Evolutionary conservation across 306 rosid species (phyloP).

Genomic region (Erythrophleum fordii): DNA sequence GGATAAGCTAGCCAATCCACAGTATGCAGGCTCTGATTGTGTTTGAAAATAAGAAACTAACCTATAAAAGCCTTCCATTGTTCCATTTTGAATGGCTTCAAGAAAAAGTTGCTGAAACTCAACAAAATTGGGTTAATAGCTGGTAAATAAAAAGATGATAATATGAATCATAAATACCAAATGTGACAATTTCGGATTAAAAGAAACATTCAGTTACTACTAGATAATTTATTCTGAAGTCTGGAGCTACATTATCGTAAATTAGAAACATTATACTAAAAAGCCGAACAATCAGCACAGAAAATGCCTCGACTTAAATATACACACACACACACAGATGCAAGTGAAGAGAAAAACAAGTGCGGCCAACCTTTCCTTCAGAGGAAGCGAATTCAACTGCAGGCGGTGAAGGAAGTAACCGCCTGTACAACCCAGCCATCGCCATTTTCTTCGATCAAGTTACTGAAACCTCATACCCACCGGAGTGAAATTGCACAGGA

Average conservation of each 20-base stretch:
- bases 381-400: constrained; percentile 85
- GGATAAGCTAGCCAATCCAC: constrained; percentile 92
- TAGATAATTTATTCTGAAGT: background rate
- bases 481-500: background rate
- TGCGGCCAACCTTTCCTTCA: constrained; percentile 68
- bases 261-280: background rate
- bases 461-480: background rate
- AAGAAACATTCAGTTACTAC: background rate
- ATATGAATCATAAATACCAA: background rate
- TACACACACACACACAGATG: background rate
- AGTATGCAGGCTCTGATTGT: constrained; percentile 89
- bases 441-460: constrained; percentile 57
- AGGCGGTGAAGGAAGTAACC: constrained; percentile 86
- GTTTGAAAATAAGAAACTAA: constrained; percentile 86
- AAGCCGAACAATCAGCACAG: background rate
- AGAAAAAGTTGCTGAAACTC: constrained; percentile 69
- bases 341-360: background rate
- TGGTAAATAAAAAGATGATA: background rate
- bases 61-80: constrained; percentile 88
- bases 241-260: background rate
- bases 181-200: background rate
- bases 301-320: background rate
- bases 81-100: constrained; percentile 78
- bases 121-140: constrained; percentile 8
- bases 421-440: constrained; percentile 86